These are phyloP conservation scores for Chaetomium sp. DNA, from an alignment of 2,329 filamentous ascomycete species.

Conservation along the genomic window DNA sequence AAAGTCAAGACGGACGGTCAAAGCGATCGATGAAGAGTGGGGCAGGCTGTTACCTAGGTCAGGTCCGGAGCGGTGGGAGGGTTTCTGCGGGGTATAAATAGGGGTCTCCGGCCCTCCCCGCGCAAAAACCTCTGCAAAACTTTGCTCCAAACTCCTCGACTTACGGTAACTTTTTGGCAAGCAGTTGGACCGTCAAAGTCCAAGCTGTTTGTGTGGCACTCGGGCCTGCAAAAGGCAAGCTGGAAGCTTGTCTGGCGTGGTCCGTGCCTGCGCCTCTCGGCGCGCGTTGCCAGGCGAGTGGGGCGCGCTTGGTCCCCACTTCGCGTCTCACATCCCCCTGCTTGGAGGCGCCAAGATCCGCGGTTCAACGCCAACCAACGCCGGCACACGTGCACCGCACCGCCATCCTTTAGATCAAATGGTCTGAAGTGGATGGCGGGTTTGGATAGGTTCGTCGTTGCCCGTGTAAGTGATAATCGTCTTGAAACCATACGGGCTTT, in stretches of 20 bases:
- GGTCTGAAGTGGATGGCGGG: not conserved
- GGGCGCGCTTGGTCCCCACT: constrained; percentile 23
- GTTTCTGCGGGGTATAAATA: constrained; percentile 35
- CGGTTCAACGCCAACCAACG: constrained; percentile 15
- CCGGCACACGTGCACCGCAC: not conserved
- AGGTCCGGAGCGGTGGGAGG: constrained; percentile 16
- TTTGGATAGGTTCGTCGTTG: not conserved
- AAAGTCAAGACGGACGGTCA: constrained; percentile 7
- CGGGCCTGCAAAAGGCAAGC: constrained; percentile 2
- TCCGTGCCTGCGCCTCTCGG: constrained; percentile 28
- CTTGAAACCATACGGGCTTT: not conserved
- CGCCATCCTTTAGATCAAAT: not conserved
- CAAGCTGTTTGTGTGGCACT: constrained; percentile 20
- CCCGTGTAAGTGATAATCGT: not conserved
- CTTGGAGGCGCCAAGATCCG: constrained; percentile 4
- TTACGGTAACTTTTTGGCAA: constrained; percentile 22
- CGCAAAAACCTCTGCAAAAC: constrained; percentile 26
- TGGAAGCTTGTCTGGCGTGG: constrained; percentile 19
- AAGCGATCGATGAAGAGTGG: constrained; percentile 14
- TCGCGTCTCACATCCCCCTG: constrained; percentile 25
- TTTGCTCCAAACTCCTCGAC: constrained; percentile 22
- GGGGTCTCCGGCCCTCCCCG: constrained; percentile 23
- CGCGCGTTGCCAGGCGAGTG: constrained; percentile 22
- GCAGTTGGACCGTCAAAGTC: constrained; percentile 28
- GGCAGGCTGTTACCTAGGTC: constrained; percentile 28